Evolutionary conservation across 2,329 filamentous ascomycete genomes (phyloP).

Genomic region (Purpureocillium lavendulum): DNA sequence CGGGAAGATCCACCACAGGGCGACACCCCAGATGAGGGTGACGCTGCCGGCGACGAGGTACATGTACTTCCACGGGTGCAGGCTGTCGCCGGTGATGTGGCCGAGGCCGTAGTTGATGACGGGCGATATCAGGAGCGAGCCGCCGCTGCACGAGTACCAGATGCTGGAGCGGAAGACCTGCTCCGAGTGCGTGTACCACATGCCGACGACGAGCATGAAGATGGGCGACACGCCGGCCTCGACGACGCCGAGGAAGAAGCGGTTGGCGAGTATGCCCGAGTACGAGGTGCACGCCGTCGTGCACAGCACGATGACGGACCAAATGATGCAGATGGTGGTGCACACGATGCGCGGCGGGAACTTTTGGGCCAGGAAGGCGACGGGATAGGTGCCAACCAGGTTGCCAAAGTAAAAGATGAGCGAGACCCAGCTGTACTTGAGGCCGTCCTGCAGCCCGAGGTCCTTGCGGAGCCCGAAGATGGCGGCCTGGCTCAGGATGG

Average conservation of each 20-base stretch:
- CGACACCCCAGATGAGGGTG: constrained; percentile 16
- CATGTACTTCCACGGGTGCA: constrained; percentile 24
- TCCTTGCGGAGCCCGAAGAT: constrained; percentile 21
- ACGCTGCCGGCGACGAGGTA: constrained; percentile 24
- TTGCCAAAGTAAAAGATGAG: constrained; percentile 25
- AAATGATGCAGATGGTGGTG: constrained; percentile 18
- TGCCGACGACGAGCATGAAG: constrained; percentile 27
- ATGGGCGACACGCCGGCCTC: constrained; percentile 23
- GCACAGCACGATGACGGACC: constrained; percentile 21
- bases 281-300: constrained; percentile 23
- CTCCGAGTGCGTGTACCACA: constrained; percentile 30
- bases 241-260: constrained; percentile 28
- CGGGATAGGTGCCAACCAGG: constrained; percentile 20
- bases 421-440: constrained; percentile 21
- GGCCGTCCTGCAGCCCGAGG: constrained; percentile 15
- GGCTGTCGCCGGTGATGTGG: constrained; percentile 15
- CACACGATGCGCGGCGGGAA: constrained; percentile 20
- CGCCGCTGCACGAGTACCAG: constrained; percentile 29
- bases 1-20: constrained; percentile 18
- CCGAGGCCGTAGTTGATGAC: constrained; percentile 25
- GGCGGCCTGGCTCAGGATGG: constrained; percentile 17
- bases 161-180: constrained; percentile 26
- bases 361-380: constrained; percentile 19
- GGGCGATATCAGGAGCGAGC: constrained; percentile 23
- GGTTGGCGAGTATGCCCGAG: constrained; percentile 20